Percentiles rank a stretch among this genome's conserved stretches.
phyloP scores from a whole-genome alignment of 2,329 filamentous ascomycete genomes.

The Emmonsia crescens region DNA sequence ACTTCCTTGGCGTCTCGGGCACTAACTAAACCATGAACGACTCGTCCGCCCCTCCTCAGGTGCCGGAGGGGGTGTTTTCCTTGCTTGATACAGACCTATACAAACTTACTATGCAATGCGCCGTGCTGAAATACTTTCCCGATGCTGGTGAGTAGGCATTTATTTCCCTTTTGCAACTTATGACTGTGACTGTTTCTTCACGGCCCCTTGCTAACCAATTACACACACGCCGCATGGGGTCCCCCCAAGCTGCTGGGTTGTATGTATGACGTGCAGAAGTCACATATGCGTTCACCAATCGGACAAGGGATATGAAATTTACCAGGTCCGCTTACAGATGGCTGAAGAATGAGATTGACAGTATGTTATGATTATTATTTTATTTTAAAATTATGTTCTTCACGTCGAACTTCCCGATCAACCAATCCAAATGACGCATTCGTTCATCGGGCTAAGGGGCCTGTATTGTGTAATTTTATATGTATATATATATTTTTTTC shows the following conservation, averaged over 20 bases:
- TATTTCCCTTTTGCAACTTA: background rate
- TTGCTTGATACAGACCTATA: slow-evolving; percentile 80
- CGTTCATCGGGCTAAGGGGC: background rate
- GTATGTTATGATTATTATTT: slow-evolving; percentile 39
- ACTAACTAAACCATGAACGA: background rate
- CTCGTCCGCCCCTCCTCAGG: background rate
- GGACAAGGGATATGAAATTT: slow-evolving; percentile 86
- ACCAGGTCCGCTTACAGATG: slow-evolving; percentile 73
- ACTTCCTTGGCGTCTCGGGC: background rate
- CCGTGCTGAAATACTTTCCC: slow-evolving; percentile 84
- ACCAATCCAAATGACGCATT: background rate
- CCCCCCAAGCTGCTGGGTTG: background rate
- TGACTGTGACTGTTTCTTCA: background rate
- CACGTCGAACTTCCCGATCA: background rate
- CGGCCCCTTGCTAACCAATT: background rate
- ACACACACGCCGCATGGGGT: background rate
- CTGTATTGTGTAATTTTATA: background rate
- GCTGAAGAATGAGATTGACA: slow-evolving; percentile 73
- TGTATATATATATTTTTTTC: background rate
- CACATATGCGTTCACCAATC: slow-evolving; percentile 89
- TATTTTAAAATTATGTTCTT: background rate
- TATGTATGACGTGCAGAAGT: slow-evolving; percentile 45
- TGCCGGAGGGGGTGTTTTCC: slow-evolving; percentile 63
- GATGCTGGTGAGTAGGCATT: slow-evolving; percentile 40
- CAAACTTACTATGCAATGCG: slow-evolving; percentile 98